Evolutionary conservation across 106 monocot genomes (phyloP).

Genomic region (Acorus calamus): DNA sequence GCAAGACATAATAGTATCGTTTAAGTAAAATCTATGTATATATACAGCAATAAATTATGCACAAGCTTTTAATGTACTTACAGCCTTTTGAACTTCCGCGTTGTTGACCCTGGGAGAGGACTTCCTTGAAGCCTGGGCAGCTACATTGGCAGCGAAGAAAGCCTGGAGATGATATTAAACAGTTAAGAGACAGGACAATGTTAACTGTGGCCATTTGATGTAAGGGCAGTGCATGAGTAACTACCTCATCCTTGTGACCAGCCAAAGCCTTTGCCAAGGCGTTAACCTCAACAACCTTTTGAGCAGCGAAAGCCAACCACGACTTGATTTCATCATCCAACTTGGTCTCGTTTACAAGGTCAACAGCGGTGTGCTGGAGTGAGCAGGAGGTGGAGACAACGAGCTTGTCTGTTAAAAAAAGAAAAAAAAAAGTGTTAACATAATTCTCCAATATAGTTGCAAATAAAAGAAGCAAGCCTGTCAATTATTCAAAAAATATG

Average conservation of each 20-base stretch:
- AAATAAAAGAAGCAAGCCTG: neutral
- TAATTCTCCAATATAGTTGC: too few relatives aligned
- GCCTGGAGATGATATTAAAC: too few relatives aligned
- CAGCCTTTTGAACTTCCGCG: constrained; percentile 36
- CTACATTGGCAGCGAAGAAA: neutral
- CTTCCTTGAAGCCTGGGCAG: constrained; percentile 9
- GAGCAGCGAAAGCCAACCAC: constrained; percentile 21
- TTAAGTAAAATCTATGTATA: constrained; percentile 3
- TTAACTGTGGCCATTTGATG: too few relatives aligned
- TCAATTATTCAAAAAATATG: neutral
- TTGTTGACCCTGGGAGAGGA: constrained; percentile 8
- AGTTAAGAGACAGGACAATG: too few relatives aligned
- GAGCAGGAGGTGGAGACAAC: constrained; percentile 24
- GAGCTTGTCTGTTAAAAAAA: constrained; percentile 15
- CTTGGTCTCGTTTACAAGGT: constrained; percentile 16
- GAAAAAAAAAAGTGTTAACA: neutral
- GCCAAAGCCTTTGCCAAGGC: constrained; percentile 14
- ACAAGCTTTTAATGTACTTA: constrained; percentile 9
- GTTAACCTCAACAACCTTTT: constrained; percentile 14
- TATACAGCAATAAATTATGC: neutral
- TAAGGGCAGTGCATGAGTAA: neutral
- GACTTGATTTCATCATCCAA: constrained; percentile 19
- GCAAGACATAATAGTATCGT: neutral
- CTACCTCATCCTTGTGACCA: neutral
- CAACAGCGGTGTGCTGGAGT: constrained; percentile 15